phyloP scores from a whole-genome alignment of 306 rosid genomes.

The Acacia crassicarpa region DNA sequence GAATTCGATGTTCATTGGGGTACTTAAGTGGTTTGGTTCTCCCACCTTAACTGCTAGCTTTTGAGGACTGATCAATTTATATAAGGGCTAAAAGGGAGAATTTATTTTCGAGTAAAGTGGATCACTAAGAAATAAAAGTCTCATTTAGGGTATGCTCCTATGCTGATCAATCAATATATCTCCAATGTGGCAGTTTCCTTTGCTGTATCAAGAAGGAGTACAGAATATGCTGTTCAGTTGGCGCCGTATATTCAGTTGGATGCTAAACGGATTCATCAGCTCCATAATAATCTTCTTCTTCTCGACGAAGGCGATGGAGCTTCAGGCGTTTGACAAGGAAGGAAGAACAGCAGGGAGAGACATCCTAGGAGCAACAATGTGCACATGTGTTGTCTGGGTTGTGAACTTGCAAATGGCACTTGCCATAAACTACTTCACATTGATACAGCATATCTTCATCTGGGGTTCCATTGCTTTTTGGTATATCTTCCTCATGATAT shows the following conservation, averaged over 20 bases:
- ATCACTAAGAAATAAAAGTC: neutral
- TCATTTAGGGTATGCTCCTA: neutral
- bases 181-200: constrained; percentile 69
- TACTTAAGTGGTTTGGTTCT: too few relatives aligned
- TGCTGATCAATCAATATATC: constrained; percentile 18
- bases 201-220: constrained; percentile 92
- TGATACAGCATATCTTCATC: constrained; percentile 77
- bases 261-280: constrained; percentile 67
- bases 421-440: constrained; percentile 69
- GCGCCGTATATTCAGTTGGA: constrained; percentile 83
- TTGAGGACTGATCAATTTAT: too few relatives aligned
- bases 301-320: constrained; percentile 59
- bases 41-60: neutral
- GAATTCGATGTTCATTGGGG: neutral
- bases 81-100: too few relatives aligned
- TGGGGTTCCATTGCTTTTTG: constrained; percentile 87
- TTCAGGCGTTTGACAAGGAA: constrained; percentile 58
- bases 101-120: too few relatives aligned
- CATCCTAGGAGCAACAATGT: constrained; percentile 77
- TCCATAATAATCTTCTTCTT: constrained; percentile 76
- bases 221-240: constrained; percentile 84
- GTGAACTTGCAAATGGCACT: constrained; percentile 94
- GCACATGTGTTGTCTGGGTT: constrained; percentile 80
- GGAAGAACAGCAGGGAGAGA: constrained; percentile 81
- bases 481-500: constrained; percentile 68